Evolutionary conservation across 306 rosid genomes (phyloP).

Genomic region (Alnus rubra): DNA sequence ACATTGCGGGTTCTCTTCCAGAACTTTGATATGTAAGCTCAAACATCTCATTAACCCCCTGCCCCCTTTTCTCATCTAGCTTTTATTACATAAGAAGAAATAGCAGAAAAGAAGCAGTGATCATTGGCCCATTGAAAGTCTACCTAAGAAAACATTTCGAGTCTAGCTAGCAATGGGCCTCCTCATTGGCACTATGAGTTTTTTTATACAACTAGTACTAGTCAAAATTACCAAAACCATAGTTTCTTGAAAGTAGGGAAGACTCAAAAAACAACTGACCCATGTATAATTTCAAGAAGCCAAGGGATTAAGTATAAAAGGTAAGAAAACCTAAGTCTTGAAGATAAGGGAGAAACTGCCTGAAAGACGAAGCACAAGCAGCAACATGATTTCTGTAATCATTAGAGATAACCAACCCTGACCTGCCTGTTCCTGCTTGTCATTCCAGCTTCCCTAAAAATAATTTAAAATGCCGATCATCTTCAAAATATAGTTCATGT

Average conservation of each 20-base stretch:
- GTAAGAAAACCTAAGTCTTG: not conserved
- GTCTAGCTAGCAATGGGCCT: not conserved
- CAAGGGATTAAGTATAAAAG: not conserved
- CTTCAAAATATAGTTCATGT: too few relatives aligned
- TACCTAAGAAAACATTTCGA: not conserved
- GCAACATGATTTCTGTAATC: not conserved
- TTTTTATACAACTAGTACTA: not conserved
- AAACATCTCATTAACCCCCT: not conserved
- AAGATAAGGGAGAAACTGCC: not conserved
- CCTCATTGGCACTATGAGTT: not conserved
- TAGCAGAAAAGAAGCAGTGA: not conserved
- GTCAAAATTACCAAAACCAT: not conserved
- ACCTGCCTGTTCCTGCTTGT: not conserved
- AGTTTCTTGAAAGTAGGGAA: not conserved
- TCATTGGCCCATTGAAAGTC: conserved; percentile 8
- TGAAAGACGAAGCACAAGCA: not conserved
- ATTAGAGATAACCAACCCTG: not conserved
- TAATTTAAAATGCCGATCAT: not conserved
- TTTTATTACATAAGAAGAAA: not conserved
- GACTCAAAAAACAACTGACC: not conserved
- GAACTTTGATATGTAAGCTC: conserved; percentile 89
- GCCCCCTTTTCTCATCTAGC: not conserved
- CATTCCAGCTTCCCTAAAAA: not conserved
- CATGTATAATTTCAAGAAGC: not conserved
- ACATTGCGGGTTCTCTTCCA: conserved; percentile 83